A percentile compares a stretch with the other conserved stretches of the same genome.
Conservation (phyloP, 768 basidiomycete genomes). For the Piloderma croceum region DNA sequence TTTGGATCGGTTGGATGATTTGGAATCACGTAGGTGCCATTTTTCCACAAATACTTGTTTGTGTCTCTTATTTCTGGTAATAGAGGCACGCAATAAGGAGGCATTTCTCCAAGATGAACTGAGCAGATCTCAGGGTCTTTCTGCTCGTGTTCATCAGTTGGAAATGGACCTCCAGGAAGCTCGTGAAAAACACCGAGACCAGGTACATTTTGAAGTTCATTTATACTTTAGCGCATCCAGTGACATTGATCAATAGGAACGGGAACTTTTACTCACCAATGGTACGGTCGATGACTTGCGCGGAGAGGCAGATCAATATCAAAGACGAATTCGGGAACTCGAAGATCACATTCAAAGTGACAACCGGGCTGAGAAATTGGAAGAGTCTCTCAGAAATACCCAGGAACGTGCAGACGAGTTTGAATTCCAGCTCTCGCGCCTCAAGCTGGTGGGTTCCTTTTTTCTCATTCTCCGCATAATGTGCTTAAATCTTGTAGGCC, state of each 20-base stretch:
- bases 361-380: constrained; percentile 71
- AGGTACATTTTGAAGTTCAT: constrained; percentile 30
- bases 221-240: no score
- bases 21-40: constrained; percentile 54
- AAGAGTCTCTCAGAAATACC: constrained; percentile 67
- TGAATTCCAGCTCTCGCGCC: constrained; percentile 74
- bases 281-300: constrained; percentile 48
- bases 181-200: constrained; percentile 21
- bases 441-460: constrained; percentile 68
- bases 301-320: constrained; percentile 47
- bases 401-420: constrained; percentile 80
- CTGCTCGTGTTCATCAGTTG: constrained; percentile 37
- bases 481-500: constrained; percentile 35
- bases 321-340: constrained; percentile 60
- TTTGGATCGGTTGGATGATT: constrained; percentile 49
- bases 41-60: neutral
- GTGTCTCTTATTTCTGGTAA: constrained; percentile 3
- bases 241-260: constrained; percentile 44
- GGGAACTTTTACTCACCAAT: constrained; percentile 64
- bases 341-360: constrained; percentile 82
- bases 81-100: constrained; percentile 43
- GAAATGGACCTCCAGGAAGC: constrained; percentile 35
- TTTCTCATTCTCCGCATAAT: no score
- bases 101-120: constrained; percentile 39
- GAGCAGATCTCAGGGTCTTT: constrained; percentile 32